Evolutionary conservation across 1,284 basidiomycete species (phyloP), one percentile per base, ranked within the genome.

Genomic region (Malassezia pachydermatis): DNA sequence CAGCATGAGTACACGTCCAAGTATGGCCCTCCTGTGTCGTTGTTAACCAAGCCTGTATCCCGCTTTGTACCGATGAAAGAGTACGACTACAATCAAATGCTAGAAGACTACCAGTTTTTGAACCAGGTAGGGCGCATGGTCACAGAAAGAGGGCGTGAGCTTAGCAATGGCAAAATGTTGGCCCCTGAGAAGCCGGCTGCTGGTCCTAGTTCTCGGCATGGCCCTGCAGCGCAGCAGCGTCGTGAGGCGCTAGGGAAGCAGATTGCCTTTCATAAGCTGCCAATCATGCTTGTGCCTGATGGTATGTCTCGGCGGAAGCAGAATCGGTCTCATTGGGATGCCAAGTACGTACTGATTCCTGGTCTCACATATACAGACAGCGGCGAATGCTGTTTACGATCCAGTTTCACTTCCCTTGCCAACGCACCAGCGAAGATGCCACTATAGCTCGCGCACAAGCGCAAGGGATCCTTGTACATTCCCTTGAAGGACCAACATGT

Each of bases 31-130:
- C 25, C 25, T 2, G 16, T 29, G 3, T 47, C 45, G 13, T 27
- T 52, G 6, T 30, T 52, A 10, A 9, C 14, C 8, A 42, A 23
- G 11, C 23, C 32, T 14, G 22, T 29, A 9, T 35, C 38, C 8
- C 41, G 40, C 20, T 52, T 34, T 23, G 45, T 52, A 5, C 25
- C 39, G 6, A 47, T 52, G 50, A 41, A 34, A 10, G 17, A 40
- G n/a, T 52, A 52, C 23, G 45, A 46, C 39, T 42, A 52, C 28
- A 46, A 42, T 16, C 44, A 52, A 25, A 41, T 52, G 38, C 30
- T 47, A 33, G 45, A 47, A 22, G 50, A 52, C 32, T 52, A 42
- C 34, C 38, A 47, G 28, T 52, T 42, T 29, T 34, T 52, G 7
- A 52, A 25, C 32, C 32, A 52, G 27, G 45, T 52, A 13, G 50